A percentile compares a stretch with the other conserved stretches of the same genome.
Evolutionary conservation across 257 asterid genomes (phyloP).

Genomic region (Nicotiana paniculata): DNA sequence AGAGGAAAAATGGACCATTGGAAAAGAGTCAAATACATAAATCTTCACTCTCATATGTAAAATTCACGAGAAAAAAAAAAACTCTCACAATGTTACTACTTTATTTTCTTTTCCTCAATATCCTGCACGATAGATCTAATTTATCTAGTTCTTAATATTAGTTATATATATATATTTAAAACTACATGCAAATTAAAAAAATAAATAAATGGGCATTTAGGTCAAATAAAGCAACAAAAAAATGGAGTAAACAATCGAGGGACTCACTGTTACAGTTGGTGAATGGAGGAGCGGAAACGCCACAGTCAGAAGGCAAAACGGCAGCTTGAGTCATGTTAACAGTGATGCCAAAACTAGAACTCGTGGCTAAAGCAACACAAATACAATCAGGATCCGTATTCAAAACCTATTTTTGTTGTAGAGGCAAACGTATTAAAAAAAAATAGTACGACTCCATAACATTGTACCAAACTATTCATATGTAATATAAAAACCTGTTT

Average conservation of each 20-base stretch:
- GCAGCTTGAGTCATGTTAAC: constrained; percentile 11
- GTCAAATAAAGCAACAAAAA: not conserved
- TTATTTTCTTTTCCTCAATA: not conserved
- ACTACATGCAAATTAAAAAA: no score
- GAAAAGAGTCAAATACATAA: not conserved
- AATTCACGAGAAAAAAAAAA: not conserved
- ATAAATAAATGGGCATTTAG: not conserved
- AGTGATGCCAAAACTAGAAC: constrained; percentile 1
- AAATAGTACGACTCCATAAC: no score
- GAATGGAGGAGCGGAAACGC: constrained; percentile 10
- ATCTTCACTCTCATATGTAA: not conserved
- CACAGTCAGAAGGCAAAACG: constrained; percentile 12
- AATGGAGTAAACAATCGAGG: no score
- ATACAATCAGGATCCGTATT: not conserved
- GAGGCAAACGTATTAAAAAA: not conserved
- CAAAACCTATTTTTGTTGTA: not conserved
- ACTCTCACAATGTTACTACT: not conserved
- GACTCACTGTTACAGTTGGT: constrained; percentile 13
- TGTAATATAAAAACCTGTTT: not conserved
- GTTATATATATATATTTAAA: no score
- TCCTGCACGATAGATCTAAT: no score
- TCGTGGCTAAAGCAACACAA: not conserved
- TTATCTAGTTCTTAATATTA: not conserved
- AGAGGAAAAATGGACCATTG: not conserved
- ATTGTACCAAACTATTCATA: no score